phyloP scores from a whole-genome alignment of 148 eudicot genomes.

The Pouteria glomerata region DNA sequence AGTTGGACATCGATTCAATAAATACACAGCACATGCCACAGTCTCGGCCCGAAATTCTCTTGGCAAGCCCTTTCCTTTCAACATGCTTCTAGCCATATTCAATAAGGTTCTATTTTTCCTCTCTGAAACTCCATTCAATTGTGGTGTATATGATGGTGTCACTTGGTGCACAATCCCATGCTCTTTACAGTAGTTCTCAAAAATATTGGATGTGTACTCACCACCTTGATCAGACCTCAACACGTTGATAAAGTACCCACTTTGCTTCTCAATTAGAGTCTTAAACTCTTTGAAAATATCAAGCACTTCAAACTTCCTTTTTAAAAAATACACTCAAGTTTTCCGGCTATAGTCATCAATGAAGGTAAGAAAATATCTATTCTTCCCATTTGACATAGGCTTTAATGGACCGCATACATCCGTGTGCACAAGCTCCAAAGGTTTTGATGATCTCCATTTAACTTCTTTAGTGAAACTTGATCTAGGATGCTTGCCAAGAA shows the following conservation, averaged over 20 bases:
- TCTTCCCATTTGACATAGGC: neutral
- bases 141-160: neutral
- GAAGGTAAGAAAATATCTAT: neutral
- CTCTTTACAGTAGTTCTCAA: neutral
- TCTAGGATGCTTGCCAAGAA: neutral
- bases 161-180: neutral
- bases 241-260: neutral
- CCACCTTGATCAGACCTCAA: neutral
- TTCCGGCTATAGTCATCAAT: neutral
- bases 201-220: neutral
- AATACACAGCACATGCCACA: neutral
- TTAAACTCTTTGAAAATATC: neutral
- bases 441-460: neutral
- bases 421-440: neutral
- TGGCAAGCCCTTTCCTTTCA: neutral
- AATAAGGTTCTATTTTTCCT: neutral
- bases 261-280: neutral
- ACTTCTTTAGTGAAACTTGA: neutral
- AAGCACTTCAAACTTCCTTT: neutral
- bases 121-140: neutral
- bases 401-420: neutral
- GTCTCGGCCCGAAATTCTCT: neutral
- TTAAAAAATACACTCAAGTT: neutral
- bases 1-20: neutral
- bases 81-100: neutral